Conservation (phyloP, 2,329 filamentous ascomycete genomes). For the Pseudogymnoascus sp. region DNA sequence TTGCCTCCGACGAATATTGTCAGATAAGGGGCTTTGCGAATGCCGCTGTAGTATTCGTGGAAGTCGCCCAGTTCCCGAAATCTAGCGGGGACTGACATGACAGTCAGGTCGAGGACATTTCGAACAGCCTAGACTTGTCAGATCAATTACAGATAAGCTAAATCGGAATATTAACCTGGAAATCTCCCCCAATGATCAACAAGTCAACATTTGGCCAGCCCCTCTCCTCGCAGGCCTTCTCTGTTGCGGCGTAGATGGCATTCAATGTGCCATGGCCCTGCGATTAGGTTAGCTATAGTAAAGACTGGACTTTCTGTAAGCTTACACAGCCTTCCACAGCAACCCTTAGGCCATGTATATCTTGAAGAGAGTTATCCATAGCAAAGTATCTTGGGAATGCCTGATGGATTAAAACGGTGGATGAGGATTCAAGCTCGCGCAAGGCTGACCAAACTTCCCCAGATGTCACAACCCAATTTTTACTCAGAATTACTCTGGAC, state of each 20-base stretch:
- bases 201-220: slow-evolving; percentile 80
- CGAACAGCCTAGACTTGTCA: slow-evolving; percentile 60
- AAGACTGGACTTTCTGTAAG: slow-evolving; percentile 16
- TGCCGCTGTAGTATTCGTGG: slow-evolving; percentile 84
- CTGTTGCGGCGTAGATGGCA: slow-evolving; percentile 79
- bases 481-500: background rate
- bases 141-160: slow-evolving; percentile 1
- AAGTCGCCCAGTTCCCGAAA: slow-evolving; percentile 89
- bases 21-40: slow-evolving; percentile 70
- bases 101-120: slow-evolving; percentile 78
- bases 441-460: background rate
- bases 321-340: slow-evolving; percentile 83
- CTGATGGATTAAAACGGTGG: background rate
- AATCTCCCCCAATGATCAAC: slow-evolving; percentile 92
- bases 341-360: slow-evolving; percentile 55
- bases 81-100: slow-evolving; percentile 84
- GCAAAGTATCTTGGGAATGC: background rate
- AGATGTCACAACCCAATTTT: background rate
- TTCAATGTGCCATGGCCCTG: slow-evolving; percentile 88
- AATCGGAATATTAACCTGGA: slow-evolving; percentile 54
- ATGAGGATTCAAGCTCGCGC: background rate
- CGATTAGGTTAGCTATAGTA: slow-evolving; percentile 20
- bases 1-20: slow-evolving; percentile 93
- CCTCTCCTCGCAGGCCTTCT: slow-evolving; percentile 60
- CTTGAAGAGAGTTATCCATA: slow-evolving; percentile 23